A percentile compares a stretch with the other conserved stretches of the same genome.
Conservation (phyloP, 257 asterid species). For the Scutellaria baicalensis region DNA sequence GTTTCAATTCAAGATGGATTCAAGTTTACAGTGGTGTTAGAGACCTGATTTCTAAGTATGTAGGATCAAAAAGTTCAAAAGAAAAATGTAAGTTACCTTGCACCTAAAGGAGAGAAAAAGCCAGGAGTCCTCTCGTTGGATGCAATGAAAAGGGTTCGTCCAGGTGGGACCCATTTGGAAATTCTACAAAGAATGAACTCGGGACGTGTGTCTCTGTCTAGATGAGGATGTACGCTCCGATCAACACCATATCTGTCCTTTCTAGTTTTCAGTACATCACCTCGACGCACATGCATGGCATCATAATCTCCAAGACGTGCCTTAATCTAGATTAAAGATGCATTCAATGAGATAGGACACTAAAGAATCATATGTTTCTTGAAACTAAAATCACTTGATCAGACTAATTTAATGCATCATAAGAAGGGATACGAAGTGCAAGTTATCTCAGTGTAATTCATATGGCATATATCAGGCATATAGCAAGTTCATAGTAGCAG, state of each 20-base stretch:
- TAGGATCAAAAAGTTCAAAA: background rate
- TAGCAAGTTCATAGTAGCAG: background rate
- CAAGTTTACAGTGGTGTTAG: background rate
- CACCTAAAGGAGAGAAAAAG: conserved; percentile 72
- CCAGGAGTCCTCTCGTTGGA: conserved; percentile 84
- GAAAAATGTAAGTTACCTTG: conserved; percentile 34
- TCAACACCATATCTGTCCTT: conserved; percentile 85
- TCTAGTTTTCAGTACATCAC: conserved; percentile 79
- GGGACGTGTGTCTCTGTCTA: conserved; percentile 89
- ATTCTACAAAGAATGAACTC: conserved; percentile 88
- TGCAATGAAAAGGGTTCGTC: conserved; percentile 83
- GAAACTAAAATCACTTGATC: background rate
- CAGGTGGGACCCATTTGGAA: conserved; percentile 77
- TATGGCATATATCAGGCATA: background rate
- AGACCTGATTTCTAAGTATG: background rate
- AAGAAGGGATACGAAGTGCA: background rate
- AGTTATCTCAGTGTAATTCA: background rate
- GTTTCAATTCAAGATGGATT: background rate
- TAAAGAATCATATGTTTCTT: background rate
- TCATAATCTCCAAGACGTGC: conserved; percentile 79
- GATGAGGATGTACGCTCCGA: conserved; percentile 78
- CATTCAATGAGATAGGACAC: background rate
- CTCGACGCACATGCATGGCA: conserved; percentile 97
- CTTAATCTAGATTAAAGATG: conserved; percentile 50
- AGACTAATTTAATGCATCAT: background rate